A percentile compares a stretch with the other conserved stretches of the same genome.
Evolutionary conservation across 2,329 filamentous ascomycete species (phyloP).

Genomic region (Aspergillus intermedius): DNA sequence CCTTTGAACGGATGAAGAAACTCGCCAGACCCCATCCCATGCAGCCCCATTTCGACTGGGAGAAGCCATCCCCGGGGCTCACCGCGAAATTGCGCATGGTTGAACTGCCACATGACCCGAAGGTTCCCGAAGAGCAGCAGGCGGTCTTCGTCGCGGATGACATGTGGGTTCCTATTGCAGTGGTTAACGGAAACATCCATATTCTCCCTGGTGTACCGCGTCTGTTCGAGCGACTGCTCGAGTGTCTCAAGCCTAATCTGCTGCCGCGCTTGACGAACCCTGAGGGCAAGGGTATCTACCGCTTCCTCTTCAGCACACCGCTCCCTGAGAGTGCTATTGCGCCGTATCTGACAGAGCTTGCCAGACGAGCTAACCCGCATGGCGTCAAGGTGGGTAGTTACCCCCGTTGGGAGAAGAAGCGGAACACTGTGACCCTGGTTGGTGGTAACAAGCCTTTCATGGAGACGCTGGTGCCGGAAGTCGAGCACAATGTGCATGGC

Average conservation of each 20-base stretch:
- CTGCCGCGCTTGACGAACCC: constrained; percentile 68
- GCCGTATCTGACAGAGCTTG: constrained; percentile 72
- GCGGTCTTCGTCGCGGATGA: constrained; percentile 72
- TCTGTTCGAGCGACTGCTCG: constrained; percentile 72
- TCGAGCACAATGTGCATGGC: constrained; percentile 70
- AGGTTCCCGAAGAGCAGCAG: constrained; percentile 60
- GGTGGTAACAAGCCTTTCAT: constrained; percentile 67
- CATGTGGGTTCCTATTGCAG: constrained; percentile 82
- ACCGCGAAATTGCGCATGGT: constrained; percentile 88
- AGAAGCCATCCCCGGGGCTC: constrained; percentile 68
- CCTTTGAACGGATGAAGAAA: constrained; percentile 75
- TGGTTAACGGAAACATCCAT: constrained; percentile 89
- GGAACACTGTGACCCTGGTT: constrained; percentile 86
- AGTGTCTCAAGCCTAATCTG: constrained; percentile 66
- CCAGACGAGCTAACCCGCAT: constrained; percentile 62
- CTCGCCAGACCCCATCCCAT: constrained; percentile 67
- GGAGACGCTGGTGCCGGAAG: constrained; percentile 70
- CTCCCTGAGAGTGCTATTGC: constrained; percentile 81
- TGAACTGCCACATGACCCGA: constrained; percentile 69
- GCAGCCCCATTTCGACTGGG: constrained; percentile 75
- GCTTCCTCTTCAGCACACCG: constrained; percentile 81
- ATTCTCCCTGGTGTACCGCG: constrained; percentile 85
- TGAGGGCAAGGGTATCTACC: constrained; percentile 69
- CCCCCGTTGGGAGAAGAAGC: constrained; percentile 79
- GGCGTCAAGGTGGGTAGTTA: constrained; percentile 95